Evolutionary conservation across 2,329 filamentous ascomycete genomes (phyloP), one percentile per base, ranked within the genome.

Genomic region (Cytospora mali): DNA sequence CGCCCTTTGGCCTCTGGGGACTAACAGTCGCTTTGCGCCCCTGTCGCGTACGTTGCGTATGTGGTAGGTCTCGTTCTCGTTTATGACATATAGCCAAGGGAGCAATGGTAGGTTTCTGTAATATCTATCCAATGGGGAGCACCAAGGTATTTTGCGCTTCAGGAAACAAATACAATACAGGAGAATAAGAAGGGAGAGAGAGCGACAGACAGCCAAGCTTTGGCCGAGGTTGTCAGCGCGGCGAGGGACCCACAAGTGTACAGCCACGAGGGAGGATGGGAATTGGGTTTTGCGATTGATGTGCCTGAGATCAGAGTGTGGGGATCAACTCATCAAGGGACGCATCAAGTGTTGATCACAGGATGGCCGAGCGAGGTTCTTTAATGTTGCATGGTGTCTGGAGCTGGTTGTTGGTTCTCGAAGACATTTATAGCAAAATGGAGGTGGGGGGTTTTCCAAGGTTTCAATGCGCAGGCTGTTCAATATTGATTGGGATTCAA

Each of bases 261-360:
- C n/a, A 31, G 23, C 50, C 55, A 62, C 60, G 53, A 62, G 25
- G 56, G n/a, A 7, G 14, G 53, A 62, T 46, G 48, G 48, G 63
- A 52, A 35, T 60, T 35, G 42, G 52, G 27, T n/a, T n/a, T n/a
- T n/a, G n/a, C 60, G 35, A 46, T 52, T 27, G 33, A 46, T 46
- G n/a, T 6, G 42, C 9, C 42, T 46, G n/a, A 46, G n/a, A 23
- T 23, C n/a, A 23, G n/a, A 11, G 3, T 2, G 18, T 10, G 42
- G 42, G 42, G 13, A 46, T 46, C 42, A 46, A 23, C n/a, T 46
- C 39, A 46, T 23, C 21, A 46, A 46, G 42, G n/a, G 2, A 39
- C 35, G n/a, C 35, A 39, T 18, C 6, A n/a, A 18, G 35, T 6
- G 9, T 39, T n/a, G 35, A 39, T 39, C 35, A 18, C 35, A 39